A percentile compares a stretch with the other conserved stretches of the same genome.
Evolutionary conservation across 2,329 filamentous ascomycete genomes (phyloP).

Genomic region (Claviceps monticola): DNA sequence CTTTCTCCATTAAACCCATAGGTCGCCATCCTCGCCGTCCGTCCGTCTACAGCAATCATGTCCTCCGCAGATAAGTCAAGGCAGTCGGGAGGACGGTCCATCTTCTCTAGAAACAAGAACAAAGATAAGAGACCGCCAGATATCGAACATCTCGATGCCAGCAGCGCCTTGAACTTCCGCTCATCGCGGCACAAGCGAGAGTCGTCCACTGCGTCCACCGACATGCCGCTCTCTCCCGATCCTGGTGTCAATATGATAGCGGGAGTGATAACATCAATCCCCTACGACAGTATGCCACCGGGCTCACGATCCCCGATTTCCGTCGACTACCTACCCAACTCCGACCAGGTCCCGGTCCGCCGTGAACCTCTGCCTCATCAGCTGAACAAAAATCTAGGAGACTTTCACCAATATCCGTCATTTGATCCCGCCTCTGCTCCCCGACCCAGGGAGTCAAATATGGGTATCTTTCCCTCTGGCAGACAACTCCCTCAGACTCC

Average conservation of each 20-base stretch:
- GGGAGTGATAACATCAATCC: constrained; percentile 76
- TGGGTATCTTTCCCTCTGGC: constrained; percentile 50
- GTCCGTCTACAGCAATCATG: constrained; percentile 25
- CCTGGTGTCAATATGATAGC: constrained; percentile 59
- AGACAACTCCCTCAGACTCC: constrained; percentile 63
- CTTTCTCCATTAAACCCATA: constrained; percentile 2
- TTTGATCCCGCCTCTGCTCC: constrained; percentile 40
- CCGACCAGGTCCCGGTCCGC: constrained; percentile 47
- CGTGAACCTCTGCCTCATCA: constrained; percentile 72
- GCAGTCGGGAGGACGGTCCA: constrained; percentile 61
- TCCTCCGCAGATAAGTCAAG: constrained; percentile 62
- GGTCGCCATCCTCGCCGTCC: background rate
- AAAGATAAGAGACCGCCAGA: constrained; percentile 50
- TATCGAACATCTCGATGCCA: constrained; percentile 44
- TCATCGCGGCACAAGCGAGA: constrained; percentile 63
- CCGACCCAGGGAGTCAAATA: constrained; percentile 30
- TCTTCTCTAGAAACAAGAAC: constrained; percentile 84
- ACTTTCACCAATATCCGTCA: constrained; percentile 82
- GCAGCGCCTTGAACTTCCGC: constrained; percentile 49
- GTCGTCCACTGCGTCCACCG: constrained; percentile 58
- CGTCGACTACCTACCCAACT: constrained; percentile 57
- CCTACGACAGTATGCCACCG: constrained; percentile 58
- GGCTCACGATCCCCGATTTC: constrained; percentile 58
- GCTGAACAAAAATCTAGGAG: constrained; percentile 59
- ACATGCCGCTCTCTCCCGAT: constrained; percentile 50